Conservation (phyloP, 306 rosid genomes). For the Cercis canadensis region DNA sequence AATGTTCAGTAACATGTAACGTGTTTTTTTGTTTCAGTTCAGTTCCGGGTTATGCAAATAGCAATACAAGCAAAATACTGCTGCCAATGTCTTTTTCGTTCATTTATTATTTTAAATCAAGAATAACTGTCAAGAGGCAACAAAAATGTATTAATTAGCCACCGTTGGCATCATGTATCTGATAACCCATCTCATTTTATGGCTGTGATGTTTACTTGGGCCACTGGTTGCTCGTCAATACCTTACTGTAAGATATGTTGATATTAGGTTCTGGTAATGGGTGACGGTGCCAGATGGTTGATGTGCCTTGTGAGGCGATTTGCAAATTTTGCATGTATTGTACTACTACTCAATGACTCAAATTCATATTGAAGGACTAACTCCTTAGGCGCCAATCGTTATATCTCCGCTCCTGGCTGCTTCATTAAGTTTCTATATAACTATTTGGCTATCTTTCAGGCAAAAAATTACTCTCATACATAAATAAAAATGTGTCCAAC, state of each 20-base stretch:
- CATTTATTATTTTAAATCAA: background rate
- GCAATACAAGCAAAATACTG: background rate
- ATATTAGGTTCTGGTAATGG: conserved; percentile 1
- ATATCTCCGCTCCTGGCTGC: too few relatives aligned
- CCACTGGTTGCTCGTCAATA: conserved; percentile 2
- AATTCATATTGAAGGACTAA: background rate
- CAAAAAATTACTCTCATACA: too few relatives aligned
- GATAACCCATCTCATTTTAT: conserved; percentile 1
- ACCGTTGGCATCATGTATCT: background rate
- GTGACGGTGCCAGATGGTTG: background rate
- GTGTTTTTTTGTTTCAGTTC: too few relatives aligned
- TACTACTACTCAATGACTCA: conserved; percentile 16
- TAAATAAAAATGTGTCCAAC: too few relatives aligned
- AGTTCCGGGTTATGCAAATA: too few relatives aligned
- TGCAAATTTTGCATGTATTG: conserved; percentile 10
- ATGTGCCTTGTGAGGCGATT: conserved; percentile 7
- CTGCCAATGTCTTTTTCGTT: conserved; percentile 16
- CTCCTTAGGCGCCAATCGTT: too few relatives aligned
- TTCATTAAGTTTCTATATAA: background rate
- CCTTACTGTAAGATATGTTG: conserved; percentile 6
- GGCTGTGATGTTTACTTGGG: background rate
- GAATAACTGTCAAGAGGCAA: conserved; percentile 1
- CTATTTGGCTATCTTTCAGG: background rate
- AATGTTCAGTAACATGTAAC: too few relatives aligned
- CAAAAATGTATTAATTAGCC: conserved; percentile 15